These are phyloP conservation scores for Iris pallida DNA, from an alignment of 116 monocot species.

Conservation along the genomic window DNA sequence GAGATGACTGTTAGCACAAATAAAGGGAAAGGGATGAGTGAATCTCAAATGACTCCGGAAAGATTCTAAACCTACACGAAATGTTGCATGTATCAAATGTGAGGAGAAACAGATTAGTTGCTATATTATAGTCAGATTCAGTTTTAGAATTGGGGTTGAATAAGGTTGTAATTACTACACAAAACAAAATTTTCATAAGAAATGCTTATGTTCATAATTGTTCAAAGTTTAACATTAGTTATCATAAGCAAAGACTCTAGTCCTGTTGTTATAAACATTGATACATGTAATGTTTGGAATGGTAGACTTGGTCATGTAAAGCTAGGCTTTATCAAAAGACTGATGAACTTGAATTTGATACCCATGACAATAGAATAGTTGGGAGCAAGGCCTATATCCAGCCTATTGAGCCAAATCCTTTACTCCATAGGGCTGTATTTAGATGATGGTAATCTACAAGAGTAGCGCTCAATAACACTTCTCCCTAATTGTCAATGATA, in stretches of 20 bases:
- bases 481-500: too few species aligned
- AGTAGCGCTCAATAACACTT: too few species aligned
- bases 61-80: conserved; percentile 7
- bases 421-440: too few species aligned
- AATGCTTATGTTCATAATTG: conserved; percentile 5
- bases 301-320: conserved; percentile 10
- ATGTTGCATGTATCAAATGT: conserved; percentile 13
- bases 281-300: conserved; percentile 13
- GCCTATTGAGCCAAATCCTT: too few species aligned
- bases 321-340: background rate
- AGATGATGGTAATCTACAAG: too few species aligned
- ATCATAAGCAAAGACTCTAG: background rate
- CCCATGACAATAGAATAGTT: conserved; percentile 7
- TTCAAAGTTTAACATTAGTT: conserved; percentile 5
- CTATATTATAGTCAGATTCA: conserved; percentile 6
- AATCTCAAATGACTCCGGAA: conserved; percentile 15
- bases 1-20: background rate
- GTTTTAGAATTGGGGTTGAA: conserved; percentile 16
- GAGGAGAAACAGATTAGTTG: conserved; percentile 25
- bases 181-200: conserved; percentile 13
- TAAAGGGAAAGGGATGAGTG: background rate
- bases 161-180: conserved; percentile 19
- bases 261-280: background rate
- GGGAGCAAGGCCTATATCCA: too few species aligned
- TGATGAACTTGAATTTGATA: conserved; percentile 7